Evolutionary conservation across 2,329 filamentous ascomycete genomes (phyloP), one percentile per base, ranked within the genome.

Genomic region (Teratosphaeria pseudoeucalypti): DNA sequence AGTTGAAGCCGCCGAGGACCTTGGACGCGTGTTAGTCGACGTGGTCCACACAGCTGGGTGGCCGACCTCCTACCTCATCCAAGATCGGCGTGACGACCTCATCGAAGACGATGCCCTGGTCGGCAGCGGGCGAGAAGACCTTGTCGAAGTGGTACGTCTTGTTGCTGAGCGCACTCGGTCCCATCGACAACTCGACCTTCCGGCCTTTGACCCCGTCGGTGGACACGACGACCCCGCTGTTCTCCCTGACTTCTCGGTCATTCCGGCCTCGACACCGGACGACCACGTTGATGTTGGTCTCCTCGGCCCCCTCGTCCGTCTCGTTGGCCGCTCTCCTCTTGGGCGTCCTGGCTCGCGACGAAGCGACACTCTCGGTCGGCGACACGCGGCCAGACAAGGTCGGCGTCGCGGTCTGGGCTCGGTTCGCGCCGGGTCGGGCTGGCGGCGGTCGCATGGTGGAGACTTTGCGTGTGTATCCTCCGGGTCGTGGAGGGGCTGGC

Each of bases 261-360:
- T 89, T 97, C 64, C 94, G 87, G 5, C 92, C 94, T 66, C 94
- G 84, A 77, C 92, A 99, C 64, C 94, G 84, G 60, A 99, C 95
- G 37, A 97, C 92, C 54, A 99, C 94, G 72, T 95, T 94, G 75
- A 99, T 99, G 72, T 96, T 99, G 7, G 92, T 97, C 74, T 95
- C 91, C 67, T 92, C 86, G 57, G 82, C 82, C 10, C 58, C 69
- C 59, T 89, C 85, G 53, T 92, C 92, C 5, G 61, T 39, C 9
- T 67, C 68, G 43, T 95, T 89, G 69, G 89, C 84, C 67, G 94
- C 89, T 74, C 96, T 96, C 69, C 92, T 86, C 78, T 96, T 96
- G 6, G 67, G 65, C 52, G 79, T 81, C 26, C 85, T 83, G 29
- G 81, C 74, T 12, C 81, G 74, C 43, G 80, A 75, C 3, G 88